These are phyloP conservation scores for Arxiozyma telluris DNA, from an alignment of 1,139 yeast species.

Conservation along the genomic window DNA sequence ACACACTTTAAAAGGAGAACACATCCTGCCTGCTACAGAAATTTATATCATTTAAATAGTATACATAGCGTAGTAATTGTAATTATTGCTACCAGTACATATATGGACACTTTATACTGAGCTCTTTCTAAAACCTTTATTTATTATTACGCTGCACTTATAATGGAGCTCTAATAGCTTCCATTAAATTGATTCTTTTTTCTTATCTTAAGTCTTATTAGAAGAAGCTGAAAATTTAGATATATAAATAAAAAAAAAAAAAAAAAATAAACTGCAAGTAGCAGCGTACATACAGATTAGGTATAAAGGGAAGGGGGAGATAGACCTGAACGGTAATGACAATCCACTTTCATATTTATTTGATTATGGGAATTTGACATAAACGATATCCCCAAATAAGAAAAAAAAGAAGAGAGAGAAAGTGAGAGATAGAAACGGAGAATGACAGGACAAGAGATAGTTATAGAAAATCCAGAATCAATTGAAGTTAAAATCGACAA, in stretches of 20 bases:
- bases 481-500: constrained; percentile 1
- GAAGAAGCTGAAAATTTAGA: not conserved
- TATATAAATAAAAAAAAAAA: too few relatives aligned
- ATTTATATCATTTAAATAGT: too few relatives aligned
- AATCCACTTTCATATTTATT: not conserved
- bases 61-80: too few relatives aligned
- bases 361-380: not conserved
- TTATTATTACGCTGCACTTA: not conserved
- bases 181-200: not conserved
- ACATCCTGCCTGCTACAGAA: too few relatives aligned
- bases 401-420: too few relatives aligned
- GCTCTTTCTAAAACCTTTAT: not conserved
- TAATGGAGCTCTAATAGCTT: not conserved
- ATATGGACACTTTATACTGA: not conserved
- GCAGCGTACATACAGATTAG: too few relatives aligned
- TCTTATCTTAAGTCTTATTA: too few relatives aligned
- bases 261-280: too few relatives aligned
- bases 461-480: constrained; percentile 11
- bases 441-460: constrained; percentile 1
- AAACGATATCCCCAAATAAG: not conserved
- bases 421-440: not conserved
- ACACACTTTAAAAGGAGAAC: too few relatives aligned
- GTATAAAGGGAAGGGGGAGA: too few relatives aligned
- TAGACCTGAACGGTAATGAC: not conserved
- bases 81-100: too few relatives aligned